Percentiles rank a stretch among this genome's conserved stretches.
These are phyloP conservation scores for Phycomyces blakesleeanus DNA, from an alignment of 192 early-diverging fungal genomes.

Conservation along the genomic window DNA sequence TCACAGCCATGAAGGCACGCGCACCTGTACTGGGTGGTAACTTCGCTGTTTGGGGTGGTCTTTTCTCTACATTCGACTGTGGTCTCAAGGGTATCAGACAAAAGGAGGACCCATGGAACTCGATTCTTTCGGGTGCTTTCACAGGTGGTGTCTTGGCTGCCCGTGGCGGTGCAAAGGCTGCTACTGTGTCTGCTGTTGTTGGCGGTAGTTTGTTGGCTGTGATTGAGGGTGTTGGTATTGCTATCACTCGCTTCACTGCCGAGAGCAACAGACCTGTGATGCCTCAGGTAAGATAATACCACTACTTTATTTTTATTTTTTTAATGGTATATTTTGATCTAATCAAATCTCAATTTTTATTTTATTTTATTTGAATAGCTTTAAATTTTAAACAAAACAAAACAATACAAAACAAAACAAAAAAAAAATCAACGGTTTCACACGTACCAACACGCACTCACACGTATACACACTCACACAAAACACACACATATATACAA, in stretches of 20 bases:
- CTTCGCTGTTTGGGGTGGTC: conserved; percentile 99
- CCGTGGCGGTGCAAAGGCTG: conserved; percentile 76
- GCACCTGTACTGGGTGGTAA: conserved; percentile 95
- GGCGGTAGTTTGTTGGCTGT: conserved; percentile 90
- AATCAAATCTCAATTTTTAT: too few species aligned
- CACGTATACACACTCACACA: too few species aligned
- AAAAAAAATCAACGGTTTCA: too few species aligned
- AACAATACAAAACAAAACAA: too few species aligned
- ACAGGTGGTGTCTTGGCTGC: conserved; percentile 95
- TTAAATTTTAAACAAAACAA: too few species aligned
- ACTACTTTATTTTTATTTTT: background rate
- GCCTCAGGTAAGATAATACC: conserved; percentile 35
- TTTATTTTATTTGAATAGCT: too few species aligned
- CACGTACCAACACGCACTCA: too few species aligned
- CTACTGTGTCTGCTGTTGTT: conserved; percentile 81
- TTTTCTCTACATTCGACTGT: conserved; percentile 98
- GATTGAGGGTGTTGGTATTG: conserved; percentile 92
- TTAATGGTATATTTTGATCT: too few species aligned
- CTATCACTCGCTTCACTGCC: conserved; percentile 65
- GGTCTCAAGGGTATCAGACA: conserved; percentile 87
- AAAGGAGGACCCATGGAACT: conserved; percentile 99
- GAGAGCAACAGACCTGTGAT: conserved; percentile 57
- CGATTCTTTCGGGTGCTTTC: conserved; percentile 89
- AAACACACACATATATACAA: too few species aligned
- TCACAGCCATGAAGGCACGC: conserved; percentile 87